phyloP scores from a whole-genome alignment of 768 basidiomycete species.

The Suillus plorans region DNA sequence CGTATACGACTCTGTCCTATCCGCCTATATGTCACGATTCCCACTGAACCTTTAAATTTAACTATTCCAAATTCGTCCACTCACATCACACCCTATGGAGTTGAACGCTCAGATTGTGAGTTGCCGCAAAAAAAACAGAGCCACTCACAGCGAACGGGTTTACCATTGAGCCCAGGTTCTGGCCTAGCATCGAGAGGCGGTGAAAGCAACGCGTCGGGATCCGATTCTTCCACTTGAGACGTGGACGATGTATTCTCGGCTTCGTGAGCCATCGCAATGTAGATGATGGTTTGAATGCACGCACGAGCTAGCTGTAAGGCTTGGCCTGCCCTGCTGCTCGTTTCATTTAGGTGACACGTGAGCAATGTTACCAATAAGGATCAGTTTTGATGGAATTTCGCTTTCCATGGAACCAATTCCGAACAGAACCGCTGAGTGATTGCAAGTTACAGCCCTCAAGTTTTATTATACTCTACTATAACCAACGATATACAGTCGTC shows the following conservation, averaged over 20 bases:
- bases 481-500: not conserved
- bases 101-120: conserved; percentile 5
- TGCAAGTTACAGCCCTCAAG: not conserved
- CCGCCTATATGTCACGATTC: conserved; percentile 48
- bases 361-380: not conserved
- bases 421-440: no score
- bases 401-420: no score
- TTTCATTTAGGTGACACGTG: not conserved
- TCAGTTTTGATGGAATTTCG: not conserved
- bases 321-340: not conserved
- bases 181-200: conserved; percentile 58
- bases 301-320: not conserved
- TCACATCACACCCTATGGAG: conserved; percentile 76
- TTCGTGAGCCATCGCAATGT: conserved; percentile 4
- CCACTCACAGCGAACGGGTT: conserved; percentile 78
- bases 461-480: not conserved
- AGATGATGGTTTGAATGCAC: not conserved
- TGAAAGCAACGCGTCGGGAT: conserved; percentile 39
- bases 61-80: conserved; percentile 31
- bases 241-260: conserved; percentile 25
- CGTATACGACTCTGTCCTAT: conserved; percentile 82
- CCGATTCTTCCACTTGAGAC: conserved; percentile 64
- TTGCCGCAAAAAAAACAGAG: not conserved
- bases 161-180: conserved; percentile 70
- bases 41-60: conserved; percentile 17